Evolutionary conservation across 768 basidiomycete genomes (phyloP), one percentile per base, ranked within the genome.

Genomic region (Clitopilus hobsonii): DNA sequence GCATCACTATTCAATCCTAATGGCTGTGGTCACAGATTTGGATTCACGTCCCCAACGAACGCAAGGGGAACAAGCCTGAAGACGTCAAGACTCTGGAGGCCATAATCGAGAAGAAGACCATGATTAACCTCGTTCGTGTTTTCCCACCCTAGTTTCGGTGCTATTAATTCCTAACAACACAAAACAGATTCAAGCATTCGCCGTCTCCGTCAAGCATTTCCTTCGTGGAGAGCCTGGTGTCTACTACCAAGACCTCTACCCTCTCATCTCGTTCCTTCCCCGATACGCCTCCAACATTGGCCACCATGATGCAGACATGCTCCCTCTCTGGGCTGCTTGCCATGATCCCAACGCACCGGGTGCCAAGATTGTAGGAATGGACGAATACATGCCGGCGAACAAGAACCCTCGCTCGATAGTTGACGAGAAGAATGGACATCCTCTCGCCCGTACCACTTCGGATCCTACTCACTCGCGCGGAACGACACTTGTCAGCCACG

Each of bases 191-290:
- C 84, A 86, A 75, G 86, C 85, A 0, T 88, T 81, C 62, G 74
- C 84, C 1, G 84, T 88, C 3, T 70, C 86, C 3, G 78, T 87
- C 52, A 57, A 85, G 82, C 84, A 87, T 56, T 77, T 81, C 65
- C 79, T 91, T 11, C 82, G 88, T 30, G 82, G 78, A 6, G 89
- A 89, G 65, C 68, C 75, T 13, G 87, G 89, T 1, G 77, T 85
- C 5, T 91, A 84, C 71, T 89, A 88, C 63, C 75, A 85, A 36
- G 88, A 90, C 62, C 75, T 90, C 22, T 91, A 86, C 61, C 82
- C 83, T 10, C 73, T 89, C 48, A 74, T 89, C 53, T 82, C 78
- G 60, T 83, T 84, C 70, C 76, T 89, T 1, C 88, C 87, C 5
- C 80, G 81, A 23, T 82, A 83, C 60, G 76, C 77, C 16, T 72